Evolutionary conservation across 1,284 basidiomycete species (phyloP), one percentile per base, ranked within the genome.

Genomic region (Fomitopsis pinicola): DNA sequence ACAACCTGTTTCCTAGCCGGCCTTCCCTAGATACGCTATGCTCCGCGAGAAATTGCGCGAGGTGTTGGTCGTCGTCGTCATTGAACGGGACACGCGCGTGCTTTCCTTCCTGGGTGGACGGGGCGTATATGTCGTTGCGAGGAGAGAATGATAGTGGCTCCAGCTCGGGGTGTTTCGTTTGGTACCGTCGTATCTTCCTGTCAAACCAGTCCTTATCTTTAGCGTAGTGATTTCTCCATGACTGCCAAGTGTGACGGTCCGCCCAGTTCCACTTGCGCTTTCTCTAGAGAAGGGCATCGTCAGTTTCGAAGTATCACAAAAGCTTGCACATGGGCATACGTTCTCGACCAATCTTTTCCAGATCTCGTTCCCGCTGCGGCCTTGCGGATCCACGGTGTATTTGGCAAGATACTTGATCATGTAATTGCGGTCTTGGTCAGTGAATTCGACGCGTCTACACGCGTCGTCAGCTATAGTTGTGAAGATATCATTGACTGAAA

Each of bases 31-130:
- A 67, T 84, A 85, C 70, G 83, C 9, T 88, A 86, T 46, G 88
- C n/a, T 77, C 73, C 0, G 88, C 89, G 63, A 92, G 87, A 82
- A 86, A 92, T 35, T 79, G 75, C 57, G 83, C 85, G 17, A 92
- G 74, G 61, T 81, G 78, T 48, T 82, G 76, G 68, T 92, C 90
- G 61, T 92, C 89, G 61, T 84, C 81, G 60, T 80, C 78, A 0
- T 84, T 87, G 65, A 88, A 92, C 52, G 82, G 81, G 1, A 83
- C 89, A 48, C 91, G 82, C n/a, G 8, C 19, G 3, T 42, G 56
- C 14, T 22, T 38, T 30, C 1, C 45, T 44, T 5, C 42, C 42
- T 40, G 10, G 36, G 38, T 28, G 46, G 28, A 14, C 5, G 40
- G 12, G 40, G 55, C 19, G 36, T 58, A 19, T 9, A 30, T 9